phyloP scores from a whole-genome alignment of 768 basidiomycete genomes.

The Leccinum disarticulatum region DNA sequence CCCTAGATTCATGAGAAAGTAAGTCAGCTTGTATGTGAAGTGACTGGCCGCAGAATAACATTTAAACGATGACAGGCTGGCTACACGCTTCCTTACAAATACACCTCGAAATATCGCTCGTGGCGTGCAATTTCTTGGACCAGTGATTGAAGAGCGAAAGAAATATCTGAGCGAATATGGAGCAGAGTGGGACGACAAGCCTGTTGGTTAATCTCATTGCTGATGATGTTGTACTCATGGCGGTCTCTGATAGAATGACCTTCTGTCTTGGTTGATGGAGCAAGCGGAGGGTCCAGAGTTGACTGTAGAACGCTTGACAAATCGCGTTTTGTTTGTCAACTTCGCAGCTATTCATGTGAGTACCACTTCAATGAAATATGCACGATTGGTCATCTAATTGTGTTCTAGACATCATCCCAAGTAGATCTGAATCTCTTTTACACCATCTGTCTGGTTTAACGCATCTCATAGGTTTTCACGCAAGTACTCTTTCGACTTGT shows the following conservation, averaged over 20 bases:
- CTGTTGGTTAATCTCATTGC: background rate
- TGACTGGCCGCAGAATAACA: background rate
- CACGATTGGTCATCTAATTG: background rate
- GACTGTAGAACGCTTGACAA: background rate
- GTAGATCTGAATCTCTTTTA: background rate
- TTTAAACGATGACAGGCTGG: background rate
- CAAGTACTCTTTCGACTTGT: conserved; percentile 4
- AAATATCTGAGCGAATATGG: background rate
- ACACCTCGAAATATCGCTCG: background rate
- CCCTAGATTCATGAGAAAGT: conserved; percentile 21
- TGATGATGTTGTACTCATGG: background rate
- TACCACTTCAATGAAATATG: background rate
- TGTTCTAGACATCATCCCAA: background rate
- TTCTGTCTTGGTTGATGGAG: conserved; percentile 3
- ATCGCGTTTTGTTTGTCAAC: background rate
- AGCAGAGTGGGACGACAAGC: background rate
- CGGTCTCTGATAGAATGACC: background rate
- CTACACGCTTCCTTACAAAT: background rate
- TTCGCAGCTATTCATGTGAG: background rate
- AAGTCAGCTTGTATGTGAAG: background rate
- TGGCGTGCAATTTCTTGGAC: background rate
- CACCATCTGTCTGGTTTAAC: background rate
- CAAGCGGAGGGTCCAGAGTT: conserved; percentile 9
- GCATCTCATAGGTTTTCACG: background rate
- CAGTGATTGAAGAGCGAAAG: conserved; percentile 3